Conservation (phyloP, 2,329 filamentous ascomycete genomes). For the Calonectria pseudoreteaudii region DNA sequence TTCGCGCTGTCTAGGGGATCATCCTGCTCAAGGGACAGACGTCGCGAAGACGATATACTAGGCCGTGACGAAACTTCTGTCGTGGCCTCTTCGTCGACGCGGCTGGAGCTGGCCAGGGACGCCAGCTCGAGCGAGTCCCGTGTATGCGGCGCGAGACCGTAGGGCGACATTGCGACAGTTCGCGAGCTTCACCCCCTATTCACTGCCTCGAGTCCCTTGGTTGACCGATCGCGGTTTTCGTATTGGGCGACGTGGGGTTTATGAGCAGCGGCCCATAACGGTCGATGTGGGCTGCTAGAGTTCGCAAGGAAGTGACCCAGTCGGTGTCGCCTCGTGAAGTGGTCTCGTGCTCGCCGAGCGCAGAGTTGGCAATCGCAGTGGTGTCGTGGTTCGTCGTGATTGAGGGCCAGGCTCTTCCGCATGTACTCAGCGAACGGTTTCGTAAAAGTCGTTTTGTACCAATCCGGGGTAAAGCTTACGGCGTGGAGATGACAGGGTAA, state of each 20-base stretch:
- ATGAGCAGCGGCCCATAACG: slow-evolving; percentile 45
- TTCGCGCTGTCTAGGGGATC: slow-evolving; percentile 77
- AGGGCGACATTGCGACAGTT: slow-evolving; percentile 56
- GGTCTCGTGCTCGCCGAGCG: slow-evolving; percentile 6
- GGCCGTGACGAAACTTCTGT: slow-evolving; percentile 79
- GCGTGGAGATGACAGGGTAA: slow-evolving; percentile 16
- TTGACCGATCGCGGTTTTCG: slow-evolving; percentile 29
- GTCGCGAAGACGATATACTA: slow-evolving; percentile 92
- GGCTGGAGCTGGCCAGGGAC: slow-evolving; percentile 87
- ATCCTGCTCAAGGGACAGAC: slow-evolving; percentile 84
- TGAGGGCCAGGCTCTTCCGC: slow-evolving; percentile 17
- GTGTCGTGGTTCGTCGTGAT: slow-evolving; percentile 28
- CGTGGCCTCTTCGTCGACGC: slow-evolving; percentile 63
- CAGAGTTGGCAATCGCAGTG: slow-evolving; percentile 10
- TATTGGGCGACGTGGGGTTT: slow-evolving; percentile 27
- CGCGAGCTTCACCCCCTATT: slow-evolving; percentile 15
- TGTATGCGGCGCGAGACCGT: slow-evolving; percentile 59
- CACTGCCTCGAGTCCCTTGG: slow-evolving; percentile 13
- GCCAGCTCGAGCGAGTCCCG: slow-evolving; percentile 98
- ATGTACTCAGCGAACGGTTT: slow-evolving; percentile 28
- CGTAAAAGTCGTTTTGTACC: slow-evolving; percentile 33
- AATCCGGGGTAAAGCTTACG: slow-evolving; percentile 30
- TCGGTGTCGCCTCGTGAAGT: slow-evolving; percentile 12
- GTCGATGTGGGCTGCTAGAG: slow-evolving; percentile 10
- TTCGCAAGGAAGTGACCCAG: slow-evolving; percentile 20